Base-by-base conservation (phyloP, 208 protist species). In the Zelonia costaricensis region DNA sequence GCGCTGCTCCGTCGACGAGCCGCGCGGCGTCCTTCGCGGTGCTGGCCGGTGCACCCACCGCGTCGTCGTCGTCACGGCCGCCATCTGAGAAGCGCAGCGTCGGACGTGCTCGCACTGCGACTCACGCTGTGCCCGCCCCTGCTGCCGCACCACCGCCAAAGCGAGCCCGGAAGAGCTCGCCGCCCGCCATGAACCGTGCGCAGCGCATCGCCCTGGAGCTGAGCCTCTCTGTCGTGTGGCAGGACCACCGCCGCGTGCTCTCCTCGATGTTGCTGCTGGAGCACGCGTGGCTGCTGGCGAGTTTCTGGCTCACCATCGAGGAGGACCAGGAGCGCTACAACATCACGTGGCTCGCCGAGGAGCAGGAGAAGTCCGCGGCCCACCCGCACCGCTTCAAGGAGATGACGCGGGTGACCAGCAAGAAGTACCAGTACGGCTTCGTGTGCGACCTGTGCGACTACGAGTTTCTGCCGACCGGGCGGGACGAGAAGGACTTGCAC, bases 361-460 rank as follows among this genome's bases (percentile, higher is more conserved):
- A 92, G 73, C 91, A 94, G 74, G 74, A 64, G 49, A 81, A 78
- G 53, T 91, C 86, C 3, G 80, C 84, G 35, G 59, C 74, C 9
- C 91, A 94, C 65, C 82, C 86, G 30, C 88, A 94, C 73, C 62
- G 55, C 20, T 96, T 94, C 75, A 82, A 75, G 36, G 79, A 82
- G 38, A 61, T 82, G 36, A 52, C 49, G 18, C 49, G 76, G 20
- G 63, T 84, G n/a, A 56, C 68, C 0, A 78, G 48, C 63, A 77
- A 71, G 51, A 82, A 82, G 42, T 96, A 96, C 60, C 49, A 69
- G 20, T 73, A 88, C 44, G 91, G 91, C 22, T 92, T 92, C 59
- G 84, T 92, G 20, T 96, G 91, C 62, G 91, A 96, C 51, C 62
- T 83, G 55, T 96, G 91, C 66, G 72, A 82, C 58, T 84, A 82